Conservation (phyloP, 2,329 filamentous ascomycete species). For the Raffaelea albimanens region DNA sequence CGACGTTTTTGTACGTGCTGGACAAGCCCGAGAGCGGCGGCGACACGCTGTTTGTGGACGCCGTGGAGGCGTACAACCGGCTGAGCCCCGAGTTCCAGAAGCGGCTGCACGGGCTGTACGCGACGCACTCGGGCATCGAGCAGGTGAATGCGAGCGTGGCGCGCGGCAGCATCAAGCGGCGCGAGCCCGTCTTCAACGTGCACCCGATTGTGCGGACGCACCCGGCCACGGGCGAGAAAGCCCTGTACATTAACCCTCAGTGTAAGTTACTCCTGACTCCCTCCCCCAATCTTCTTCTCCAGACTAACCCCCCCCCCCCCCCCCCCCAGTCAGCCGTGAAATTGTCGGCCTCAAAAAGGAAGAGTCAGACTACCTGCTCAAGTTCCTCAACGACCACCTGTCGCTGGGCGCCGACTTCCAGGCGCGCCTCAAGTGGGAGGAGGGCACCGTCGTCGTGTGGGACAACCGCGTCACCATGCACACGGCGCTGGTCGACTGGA, state of each 20-base stretch:
- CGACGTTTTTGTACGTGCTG: slow-evolving; percentile 82
- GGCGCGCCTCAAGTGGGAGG: slow-evolving; percentile 65
- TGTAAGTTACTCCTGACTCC: slow-evolving; percentile 41
- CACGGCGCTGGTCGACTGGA: slow-evolving; percentile 74
- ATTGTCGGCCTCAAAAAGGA: slow-evolving; percentile 82
- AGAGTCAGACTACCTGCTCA: slow-evolving; percentile 68
- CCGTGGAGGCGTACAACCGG: slow-evolving; percentile 70
- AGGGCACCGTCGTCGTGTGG: slow-evolving; percentile 77
- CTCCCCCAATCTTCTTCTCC: background rate
- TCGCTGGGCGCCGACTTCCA: slow-evolving; percentile 65
- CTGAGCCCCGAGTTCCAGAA: slow-evolving; percentile 72
- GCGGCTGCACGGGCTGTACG: slow-evolving; percentile 69
- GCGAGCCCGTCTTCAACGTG: slow-evolving; percentile 63
- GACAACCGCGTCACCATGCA: slow-evolving; percentile 76
- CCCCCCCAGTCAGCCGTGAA: slow-evolving; percentile 56
- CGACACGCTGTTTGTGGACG: slow-evolving; percentile 75
- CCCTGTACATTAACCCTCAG: slow-evolving; percentile 72
- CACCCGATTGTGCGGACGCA: slow-evolving; percentile 78
- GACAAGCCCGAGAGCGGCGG: slow-evolving; percentile 72
- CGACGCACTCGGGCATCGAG: slow-evolving; percentile 73
- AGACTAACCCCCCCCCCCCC: background rate
- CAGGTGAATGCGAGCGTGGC: slow-evolving; percentile 63
- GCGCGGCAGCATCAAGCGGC: slow-evolving; percentile 60
- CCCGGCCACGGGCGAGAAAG: slow-evolving; percentile 75
- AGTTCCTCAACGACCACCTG: slow-evolving; percentile 70